Percentiles rank a stretch among this genome's conserved stretches.
phyloP scores from a whole-genome alignment of 1,284 basidiomycete species.

The Ustilago loliicola region DNA sequence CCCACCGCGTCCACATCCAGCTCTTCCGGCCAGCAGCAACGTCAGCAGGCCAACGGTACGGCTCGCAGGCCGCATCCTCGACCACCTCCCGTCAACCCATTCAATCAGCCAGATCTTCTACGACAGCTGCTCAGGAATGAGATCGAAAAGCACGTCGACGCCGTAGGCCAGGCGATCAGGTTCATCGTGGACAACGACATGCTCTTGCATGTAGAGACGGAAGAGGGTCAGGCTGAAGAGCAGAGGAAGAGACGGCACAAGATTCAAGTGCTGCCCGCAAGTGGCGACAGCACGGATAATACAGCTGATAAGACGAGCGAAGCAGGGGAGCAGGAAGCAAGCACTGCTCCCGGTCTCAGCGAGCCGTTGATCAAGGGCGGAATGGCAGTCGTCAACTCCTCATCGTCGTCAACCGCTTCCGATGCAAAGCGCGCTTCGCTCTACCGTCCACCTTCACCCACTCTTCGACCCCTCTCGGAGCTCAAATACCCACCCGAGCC shows the following conservation, averaged over 20 bases:
- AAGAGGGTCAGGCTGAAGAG: conserved; percentile 82
- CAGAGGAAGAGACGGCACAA: conserved; percentile 69
- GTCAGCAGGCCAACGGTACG: conserved; percentile 3
- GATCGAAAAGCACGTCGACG: conserved; percentile 88
- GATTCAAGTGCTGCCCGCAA: conserved; percentile 39
- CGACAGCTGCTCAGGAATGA: conserved; percentile 83
- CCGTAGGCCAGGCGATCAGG: conserved; percentile 90
- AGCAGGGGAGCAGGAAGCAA: not conserved
- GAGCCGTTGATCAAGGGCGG: conserved; percentile 32
- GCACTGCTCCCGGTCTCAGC: conserved; percentile 6
- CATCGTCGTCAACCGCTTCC: not conserved
- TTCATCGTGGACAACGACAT: conserved; percentile 95
- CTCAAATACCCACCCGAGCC: conserved; percentile 66
- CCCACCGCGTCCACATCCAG: not conserved
- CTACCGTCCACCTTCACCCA: conserved; percentile 52
- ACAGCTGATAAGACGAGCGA: not conserved
- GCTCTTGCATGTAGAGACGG: conserved; percentile 83
- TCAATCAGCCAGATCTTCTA: conserved; percentile 64
- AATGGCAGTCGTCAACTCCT: conserved; percentile 24
- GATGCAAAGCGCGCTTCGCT: conserved; percentile 18
- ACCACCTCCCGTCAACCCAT: conserved; percentile 62
- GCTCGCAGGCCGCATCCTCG: conserved; percentile 53
- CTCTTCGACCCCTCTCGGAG: conserved; percentile 53
- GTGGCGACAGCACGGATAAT: not conserved
- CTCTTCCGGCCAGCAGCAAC: conserved; percentile 8